Percentiles rank a stretch among this genome's conserved stretches.
Evolutionary conservation across 441 rosid genomes (phyloP).

Genomic region (Adansonia rubrostipa): DNA sequence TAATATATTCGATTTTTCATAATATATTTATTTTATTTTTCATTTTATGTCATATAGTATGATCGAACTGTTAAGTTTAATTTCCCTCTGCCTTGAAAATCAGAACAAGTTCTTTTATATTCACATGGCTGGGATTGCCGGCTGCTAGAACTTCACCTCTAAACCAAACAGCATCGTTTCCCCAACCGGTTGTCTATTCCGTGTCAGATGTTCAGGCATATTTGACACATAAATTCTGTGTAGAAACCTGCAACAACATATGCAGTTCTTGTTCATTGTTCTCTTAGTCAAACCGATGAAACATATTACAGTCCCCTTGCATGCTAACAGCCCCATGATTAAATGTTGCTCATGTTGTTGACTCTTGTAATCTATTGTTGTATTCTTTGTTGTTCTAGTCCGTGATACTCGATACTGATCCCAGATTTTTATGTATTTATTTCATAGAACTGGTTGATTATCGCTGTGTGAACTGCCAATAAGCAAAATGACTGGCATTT

Average conservation of each 20-base stretch:
- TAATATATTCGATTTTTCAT: no score
- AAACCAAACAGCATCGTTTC: constrained; percentile 27
- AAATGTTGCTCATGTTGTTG: neutral
- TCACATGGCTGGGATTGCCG: constrained; percentile 29
- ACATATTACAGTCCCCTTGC: neutral
- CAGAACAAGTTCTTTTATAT: constrained; percentile 9
- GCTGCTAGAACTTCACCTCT: constrained; percentile 22
- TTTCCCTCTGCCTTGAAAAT: no score
- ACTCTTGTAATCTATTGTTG: neutral
- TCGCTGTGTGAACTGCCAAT: no score
- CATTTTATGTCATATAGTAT: no score
- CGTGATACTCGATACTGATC: neutral
- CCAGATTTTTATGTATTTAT: neutral
- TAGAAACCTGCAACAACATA: constrained; percentile 31
- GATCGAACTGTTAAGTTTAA: no score
- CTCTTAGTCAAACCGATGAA: constrained; percentile 14
- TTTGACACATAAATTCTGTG: constrained; percentile 45
- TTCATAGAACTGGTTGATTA: neutral
- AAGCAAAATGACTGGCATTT: neutral
- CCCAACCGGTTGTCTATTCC: constrained; percentile 37
- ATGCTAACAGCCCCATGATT: constrained; percentile 1
- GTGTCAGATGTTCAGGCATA: constrained; percentile 34
- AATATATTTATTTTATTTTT: no score
- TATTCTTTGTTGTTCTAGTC: neutral
- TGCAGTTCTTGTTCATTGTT: constrained; percentile 14